Base-by-base conservation (phyloP, 345 rosid genomes). In the Pugionium dolabratum region DNA sequence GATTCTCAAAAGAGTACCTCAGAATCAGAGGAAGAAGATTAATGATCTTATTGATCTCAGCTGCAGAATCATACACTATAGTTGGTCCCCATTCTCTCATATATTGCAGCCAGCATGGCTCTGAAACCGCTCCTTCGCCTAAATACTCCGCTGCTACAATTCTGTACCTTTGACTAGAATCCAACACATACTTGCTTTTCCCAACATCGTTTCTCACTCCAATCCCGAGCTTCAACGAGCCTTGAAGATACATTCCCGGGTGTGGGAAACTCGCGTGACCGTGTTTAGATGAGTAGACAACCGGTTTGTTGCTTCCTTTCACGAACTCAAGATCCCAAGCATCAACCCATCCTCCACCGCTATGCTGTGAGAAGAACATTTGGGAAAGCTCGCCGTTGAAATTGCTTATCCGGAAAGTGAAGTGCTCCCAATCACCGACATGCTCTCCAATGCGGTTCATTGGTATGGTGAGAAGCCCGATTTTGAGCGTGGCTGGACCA, bases 1-100 rank as follows among this genome's bases (percentile, higher is more conserved):
- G 69, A 47, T 64, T 85, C 80, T 91, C 96, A 58, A 91, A 76
- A 1, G 97, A 88, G 60, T 86, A 85, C 55, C 96, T 84, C 61
- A 86, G 75, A 72, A 85, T 81, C 3, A 85, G 53, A 18, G 95
- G 96, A 18, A 89, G 90, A 27, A 78, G 76, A 39, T 76, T 80
- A 50, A 86, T 73, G 26, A 91, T 84, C 83, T 84, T 88, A 11
- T 86, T 86, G 1, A 85, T 64, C 70, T 91, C 96, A 1, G 96
- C 80, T 29, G 90, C 77, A 0, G 96, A 84, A 71, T 88, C 95
- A 5, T 91, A 91, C 1, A 83, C 79, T 66, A 91, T 70, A 49
- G 90, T 86, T 4, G 98, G 98, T 64, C 96, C 98, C 98, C 98
- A 91, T 51, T 91, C 90, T 78, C 96, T 86, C 98, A 88, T 91